Evolutionary conservation across 306 rosid species (phyloP), one percentile per base, ranked within the genome.

Genomic region (Cicer chorassanicum): DNA sequence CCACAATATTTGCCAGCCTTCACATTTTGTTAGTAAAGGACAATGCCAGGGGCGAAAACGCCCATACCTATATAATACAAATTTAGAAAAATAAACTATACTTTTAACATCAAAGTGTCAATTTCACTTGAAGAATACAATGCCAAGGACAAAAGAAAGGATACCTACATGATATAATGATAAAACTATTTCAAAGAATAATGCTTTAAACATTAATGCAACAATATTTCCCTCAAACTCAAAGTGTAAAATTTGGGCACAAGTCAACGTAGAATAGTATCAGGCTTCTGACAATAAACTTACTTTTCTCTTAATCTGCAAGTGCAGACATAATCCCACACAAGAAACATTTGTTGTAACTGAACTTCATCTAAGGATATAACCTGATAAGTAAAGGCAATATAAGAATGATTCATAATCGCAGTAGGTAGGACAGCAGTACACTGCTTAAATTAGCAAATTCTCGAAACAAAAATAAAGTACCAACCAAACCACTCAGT

Each of bases 21-120:
- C 56, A 68, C 73, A 43, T 73, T 87, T 89, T 80, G 77, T 81
- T 36, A 88, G 80, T 72, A 89, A 78, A 60, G 92, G 87, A 65
- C 86, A 84, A 74, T 84, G 74, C 94, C 92, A 93, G 6, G 98
- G 98, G 53, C 97, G 97, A 78, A 87, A 91, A 64, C 94, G 89
- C 8, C 97, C 96, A 86, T 91, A 93, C 91, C 98, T 93, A 67
- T 16, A 86, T 43, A 45, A 55, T 6, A 63, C 49, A 74, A 77
- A 63, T 42, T 14, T 68, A 21, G 65, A 45, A 78, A 4, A 78
- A 73, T 82, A 71, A 65, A 45, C 45, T 53, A 69, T 12, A 46
- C 36, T 5, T 59, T n/a, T 6, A 45, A 69, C n/a, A 65, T 42
- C 46, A 18, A 55, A 38, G 16, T 8, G 2, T 36, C 43, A 61